Conservation (phyloP, 495 filamentous ascomycete genomes). For the Penicillium taxi region DNA sequence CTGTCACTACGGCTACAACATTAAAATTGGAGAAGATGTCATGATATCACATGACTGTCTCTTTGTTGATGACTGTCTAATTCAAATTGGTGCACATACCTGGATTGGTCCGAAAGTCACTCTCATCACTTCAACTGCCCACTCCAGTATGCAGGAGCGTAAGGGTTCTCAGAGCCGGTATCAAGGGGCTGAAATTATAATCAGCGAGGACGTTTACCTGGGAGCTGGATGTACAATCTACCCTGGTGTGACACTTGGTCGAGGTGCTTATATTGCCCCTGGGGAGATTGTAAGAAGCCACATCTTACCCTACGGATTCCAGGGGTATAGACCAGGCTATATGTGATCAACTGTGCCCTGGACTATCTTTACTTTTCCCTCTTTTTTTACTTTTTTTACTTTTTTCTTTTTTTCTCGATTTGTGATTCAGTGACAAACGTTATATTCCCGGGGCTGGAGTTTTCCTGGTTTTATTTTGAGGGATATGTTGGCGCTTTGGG, state of each 20-base stretch:
- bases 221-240: conserved; percentile 80
- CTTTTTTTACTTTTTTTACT: conserved; percentile 1
- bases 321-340: conserved; percentile 38
- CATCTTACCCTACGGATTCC: conserved; percentile 39
- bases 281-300: conserved; percentile 41
- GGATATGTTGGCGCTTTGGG: conserved; percentile 1
- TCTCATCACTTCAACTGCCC: conserved; percentile 69
- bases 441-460: no score
- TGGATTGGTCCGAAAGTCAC: conserved; percentile 85
- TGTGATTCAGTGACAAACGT: neutral
- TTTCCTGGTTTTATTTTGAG: neutral
- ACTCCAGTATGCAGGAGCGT: conserved; percentile 66
- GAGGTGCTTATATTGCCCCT: conserved; percentile 39
- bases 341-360: conserved; percentile 23
- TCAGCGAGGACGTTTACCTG: conserved; percentile 86
- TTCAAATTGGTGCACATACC: conserved; percentile 67
- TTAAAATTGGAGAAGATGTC: conserved; percentile 79
- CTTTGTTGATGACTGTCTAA: conserved; percentile 69
- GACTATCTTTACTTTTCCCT: neutral
- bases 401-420: conserved; percentile 1
- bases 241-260: conserved; percentile 42
- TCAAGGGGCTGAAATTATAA: conserved; percentile 62
- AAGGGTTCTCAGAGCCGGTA: conserved; percentile 67
- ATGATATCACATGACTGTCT: conserved; percentile 80
- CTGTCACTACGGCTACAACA: conserved; percentile 95